A percentile compares a stretch with the other conserved stretches of the same genome.
These are phyloP conservation scores for Radiomyces spectabilis DNA, from an alignment of 192 early-diverging fungal genomes.

Conservation along the genomic window DNA sequence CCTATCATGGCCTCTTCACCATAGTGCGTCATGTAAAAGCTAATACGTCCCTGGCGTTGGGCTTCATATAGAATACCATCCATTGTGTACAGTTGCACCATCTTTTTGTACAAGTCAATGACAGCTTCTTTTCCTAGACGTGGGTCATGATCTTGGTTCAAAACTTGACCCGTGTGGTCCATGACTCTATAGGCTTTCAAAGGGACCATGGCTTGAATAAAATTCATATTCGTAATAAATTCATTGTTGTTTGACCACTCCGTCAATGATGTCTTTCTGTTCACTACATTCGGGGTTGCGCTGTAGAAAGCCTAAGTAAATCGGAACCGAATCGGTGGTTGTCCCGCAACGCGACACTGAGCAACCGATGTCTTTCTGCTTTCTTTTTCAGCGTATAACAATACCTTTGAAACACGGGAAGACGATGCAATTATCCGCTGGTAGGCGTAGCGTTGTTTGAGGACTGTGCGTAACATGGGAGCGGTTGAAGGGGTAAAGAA, in stretches of 20 bases:
- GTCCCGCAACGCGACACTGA: neutral
- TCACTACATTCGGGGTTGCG: neutral
- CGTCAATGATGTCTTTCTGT: neutral
- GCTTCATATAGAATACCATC: conserved; percentile 95
- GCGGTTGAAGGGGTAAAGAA: neutral
- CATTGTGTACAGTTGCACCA: conserved; percentile 87
- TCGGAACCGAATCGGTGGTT: no score
- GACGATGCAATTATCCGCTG: neutral
- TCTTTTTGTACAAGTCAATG: conserved; percentile 66
- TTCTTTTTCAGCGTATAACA: neutral
- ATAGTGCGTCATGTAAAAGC: conserved; percentile 98
- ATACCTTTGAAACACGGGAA: neutral
- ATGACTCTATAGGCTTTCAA: conserved; percentile 93
- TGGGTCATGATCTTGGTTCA: conserved; percentile 62
- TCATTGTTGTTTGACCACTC: neutral
- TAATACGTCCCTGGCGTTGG: conserved; percentile 95
- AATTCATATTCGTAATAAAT: conserved; percentile 16
- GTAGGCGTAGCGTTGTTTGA: neutral
- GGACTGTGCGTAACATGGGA: neutral
- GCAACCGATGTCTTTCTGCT: neutral
- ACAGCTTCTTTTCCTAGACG: conserved; percentile 68
- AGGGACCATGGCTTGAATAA: conserved; percentile 56
- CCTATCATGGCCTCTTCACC: conserved; percentile 97
- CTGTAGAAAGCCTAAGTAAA: no score
- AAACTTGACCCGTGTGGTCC: conserved; percentile 77